phyloP scores from a whole-genome alignment of 2,329 filamentous ascomycete species.

The Nigrograna mackinnonii region DNA sequence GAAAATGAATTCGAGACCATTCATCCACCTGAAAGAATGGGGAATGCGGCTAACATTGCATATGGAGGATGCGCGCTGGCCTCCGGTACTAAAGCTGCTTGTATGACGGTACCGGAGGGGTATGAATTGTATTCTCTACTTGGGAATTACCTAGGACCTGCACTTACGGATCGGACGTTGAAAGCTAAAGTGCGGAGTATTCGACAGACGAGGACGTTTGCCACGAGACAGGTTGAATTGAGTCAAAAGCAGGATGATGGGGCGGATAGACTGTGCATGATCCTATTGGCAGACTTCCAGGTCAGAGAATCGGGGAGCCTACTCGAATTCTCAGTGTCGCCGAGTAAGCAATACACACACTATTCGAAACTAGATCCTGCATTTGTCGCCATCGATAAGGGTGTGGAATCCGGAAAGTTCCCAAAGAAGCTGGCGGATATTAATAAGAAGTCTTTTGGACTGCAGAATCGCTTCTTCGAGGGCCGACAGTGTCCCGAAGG shows the following conservation, averaged over 20 bases:
- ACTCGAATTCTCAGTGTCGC: constrained; percentile 45
- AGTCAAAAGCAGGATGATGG: constrained; percentile 46
- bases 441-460: constrained; percentile 31
- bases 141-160: constrained; percentile 54
- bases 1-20: constrained; percentile 17
- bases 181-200: constrained; percentile 40
- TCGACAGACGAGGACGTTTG: constrained; percentile 53
- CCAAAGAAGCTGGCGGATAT: constrained; percentile 15
- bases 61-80: constrained; percentile 52
- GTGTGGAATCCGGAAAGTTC: constrained; percentile 17
- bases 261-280: constrained; percentile 43
- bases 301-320: constrained; percentile 38
- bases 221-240: constrained; percentile 51
- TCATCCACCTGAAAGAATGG: constrained; percentile 40
- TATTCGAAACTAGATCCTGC: constrained; percentile 6
- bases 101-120: constrained; percentile 36
- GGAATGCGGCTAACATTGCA: constrained; percentile 41
- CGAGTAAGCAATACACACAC: constrained; percentile 33
- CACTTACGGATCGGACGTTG: constrained; percentile 44
- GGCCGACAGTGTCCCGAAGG: constrained; percentile 42
- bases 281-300: constrained; percentile 54
- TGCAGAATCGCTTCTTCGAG: constrained; percentile 39
- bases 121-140: constrained; percentile 52
- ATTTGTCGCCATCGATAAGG: background rate
- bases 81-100: constrained; percentile 48